Evolutionary conservation across 2,329 filamentous ascomycete species (phyloP).

Genomic region (Penicillium crustosum): DNA sequence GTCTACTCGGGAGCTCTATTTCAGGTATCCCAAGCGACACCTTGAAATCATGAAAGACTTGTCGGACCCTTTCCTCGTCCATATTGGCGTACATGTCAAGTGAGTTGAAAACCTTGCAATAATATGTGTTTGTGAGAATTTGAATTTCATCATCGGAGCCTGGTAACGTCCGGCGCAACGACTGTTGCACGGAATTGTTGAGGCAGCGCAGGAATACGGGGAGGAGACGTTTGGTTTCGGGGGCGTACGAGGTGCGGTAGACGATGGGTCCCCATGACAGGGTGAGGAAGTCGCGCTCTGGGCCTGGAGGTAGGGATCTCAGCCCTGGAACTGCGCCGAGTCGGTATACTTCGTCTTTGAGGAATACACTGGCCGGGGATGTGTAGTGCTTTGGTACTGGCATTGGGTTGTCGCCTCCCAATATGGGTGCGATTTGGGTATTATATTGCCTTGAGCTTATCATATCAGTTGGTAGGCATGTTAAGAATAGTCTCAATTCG

Average conservation of each 20-base stretch:
- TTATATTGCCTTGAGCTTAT: neutral
- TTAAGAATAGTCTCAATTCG: neutral
- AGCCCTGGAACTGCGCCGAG: slow-evolving; percentile 28
- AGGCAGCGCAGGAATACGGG: slow-evolving; percentile 52
- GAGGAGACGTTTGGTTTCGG: slow-evolving; percentile 49
- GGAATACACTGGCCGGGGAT: slow-evolving; percentile 26
- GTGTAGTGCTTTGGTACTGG: slow-evolving; percentile 10
- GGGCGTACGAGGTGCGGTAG: slow-evolving; percentile 30
- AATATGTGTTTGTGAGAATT: slow-evolving; percentile 24
- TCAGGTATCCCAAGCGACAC: slow-evolving; percentile 26
- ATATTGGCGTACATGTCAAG: slow-evolving; percentile 15
- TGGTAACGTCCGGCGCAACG: slow-evolving; percentile 20
- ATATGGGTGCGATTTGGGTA: neutral
- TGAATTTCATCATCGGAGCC: slow-evolving; percentile 24
- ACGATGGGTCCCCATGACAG: slow-evolving; percentile 33
- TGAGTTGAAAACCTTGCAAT: slow-evolving; percentile 29
- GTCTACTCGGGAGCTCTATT: slow-evolving; percentile 28
- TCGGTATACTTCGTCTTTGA: slow-evolving; percentile 30
- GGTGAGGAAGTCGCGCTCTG: slow-evolving; percentile 30
- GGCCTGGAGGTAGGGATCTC: slow-evolving; percentile 26
- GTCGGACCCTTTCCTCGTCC: slow-evolving; percentile 21
- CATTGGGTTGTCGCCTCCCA: slow-evolving; percentile 5
- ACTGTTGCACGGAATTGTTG: slow-evolving; percentile 57
- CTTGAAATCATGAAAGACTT: slow-evolving; percentile 33
- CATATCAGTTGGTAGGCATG: neutral